Base-by-base conservation (phyloP, 805 yeast species). In the Candida maris region DNA sequence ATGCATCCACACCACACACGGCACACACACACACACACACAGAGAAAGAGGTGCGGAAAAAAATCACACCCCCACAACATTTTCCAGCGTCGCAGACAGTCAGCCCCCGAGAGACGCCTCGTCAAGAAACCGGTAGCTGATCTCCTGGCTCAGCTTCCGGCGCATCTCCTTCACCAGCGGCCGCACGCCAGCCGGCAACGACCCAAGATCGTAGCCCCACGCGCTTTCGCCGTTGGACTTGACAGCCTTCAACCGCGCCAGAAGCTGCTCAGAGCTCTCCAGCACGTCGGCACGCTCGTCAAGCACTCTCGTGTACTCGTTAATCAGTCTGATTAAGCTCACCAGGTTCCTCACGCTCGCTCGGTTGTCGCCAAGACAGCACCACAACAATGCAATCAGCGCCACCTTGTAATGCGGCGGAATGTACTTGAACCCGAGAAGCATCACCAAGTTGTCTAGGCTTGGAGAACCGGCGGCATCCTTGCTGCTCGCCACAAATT, bases 321-420 rank as follows among this genome's bases (percentile, higher is more conserved):
- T 57, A 22, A 62, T 19, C 12, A 48, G 21, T 30, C 50, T 45
- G 13, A 62, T 51, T 3, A 59, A 32, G 19, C 38, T 35, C 14
- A 54, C 41, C 23, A 56, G 33, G n/a, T 57, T 43, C 6, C 50
- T 51, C 4, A 52, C 28, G 2, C 35, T 35, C 30, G 54, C 41
- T 30, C 42, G 20, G 15, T 35, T 37, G 27, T 46, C 38, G 27
- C 43, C 44, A 26, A 54, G 30, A 39, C 41, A 51, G 64, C 64
- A 52, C 68, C 67, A 31, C 64, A 75, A 47, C 38, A 77, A 75
- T n/a, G 73, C 51, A 12, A 77, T 48, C 27, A 79, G 59, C 13
- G 75, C 60, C 7, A 79, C 74, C 37, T 64, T 61, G 45, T 68
- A 70, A 47, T 70, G 70, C 24, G 59, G 59, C 7, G 83, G 84